These are phyloP conservation scores for Aspergillus conjunctus DNA, from an alignment of 495 filamentous ascomycete species.

Conservation along the genomic window DNA sequence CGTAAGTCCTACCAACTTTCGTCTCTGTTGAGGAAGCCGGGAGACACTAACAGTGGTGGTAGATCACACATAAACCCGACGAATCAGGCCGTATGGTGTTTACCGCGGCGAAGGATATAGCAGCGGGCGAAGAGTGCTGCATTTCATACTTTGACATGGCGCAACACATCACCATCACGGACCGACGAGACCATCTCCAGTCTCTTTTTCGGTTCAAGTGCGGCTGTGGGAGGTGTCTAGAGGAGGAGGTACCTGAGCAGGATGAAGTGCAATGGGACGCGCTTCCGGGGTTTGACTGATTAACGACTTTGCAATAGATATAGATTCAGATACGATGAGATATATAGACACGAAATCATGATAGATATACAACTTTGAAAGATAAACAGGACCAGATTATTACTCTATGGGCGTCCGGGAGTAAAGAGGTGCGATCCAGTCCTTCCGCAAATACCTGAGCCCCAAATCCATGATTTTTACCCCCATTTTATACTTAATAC, in stretches of 20 bases:
- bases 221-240: conserved; percentile 35
- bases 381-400: no score
- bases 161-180: conserved; percentile 23
- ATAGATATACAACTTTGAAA: neutral
- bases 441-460: no score
- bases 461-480: no score
- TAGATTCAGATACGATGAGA: neutral
- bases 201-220: conserved; percentile 39
- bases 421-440: no score
- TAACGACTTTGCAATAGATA: neutral
- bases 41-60: neutral
- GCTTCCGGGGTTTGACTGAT: conserved; percentile 10
- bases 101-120: conserved; percentile 37
- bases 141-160: conserved; percentile 46
- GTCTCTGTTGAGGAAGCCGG: neutral
- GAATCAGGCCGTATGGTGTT: conserved; percentile 42
- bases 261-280: conserved; percentile 20
- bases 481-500: no score
- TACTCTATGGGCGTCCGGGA: no score
- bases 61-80: conserved; percentile 45
- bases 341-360: neutral
- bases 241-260: conserved; percentile 24
- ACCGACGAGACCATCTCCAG: conserved; percentile 35
- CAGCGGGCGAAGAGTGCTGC: conserved; percentile 42
- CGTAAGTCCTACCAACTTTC: conserved; percentile 29